Evolutionary conservation across 2,329 filamentous ascomycete genomes (phyloP), one percentile per base, ranked within the genome.

Genomic region (Fusarium sarcochroum): DNA sequence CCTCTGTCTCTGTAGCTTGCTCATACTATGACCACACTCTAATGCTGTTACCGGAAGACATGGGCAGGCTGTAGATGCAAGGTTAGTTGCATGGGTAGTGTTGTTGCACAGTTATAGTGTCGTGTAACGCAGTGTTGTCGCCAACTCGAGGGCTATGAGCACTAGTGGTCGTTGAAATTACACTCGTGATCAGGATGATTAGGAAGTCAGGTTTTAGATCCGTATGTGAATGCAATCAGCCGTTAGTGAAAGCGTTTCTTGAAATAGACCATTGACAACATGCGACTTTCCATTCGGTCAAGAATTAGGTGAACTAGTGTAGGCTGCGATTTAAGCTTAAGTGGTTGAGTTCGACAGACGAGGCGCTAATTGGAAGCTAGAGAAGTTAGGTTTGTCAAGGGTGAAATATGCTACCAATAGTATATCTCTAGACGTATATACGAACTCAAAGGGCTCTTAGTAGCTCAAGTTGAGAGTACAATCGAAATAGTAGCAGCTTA

Each of bases 111-210:
- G 44, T 9, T 13, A 47, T 57, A 50, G 58, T 14, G 38, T 40
- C 21, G 54, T 60, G 61, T 41, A 49, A 66, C 62, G 25, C 14
- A 23, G 35, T 18, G 35, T 58, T 53, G 34, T 63, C 50, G 63
- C 30, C 57, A 58, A 37, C 35, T 47, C 7, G 14, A 38, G 48
- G 10, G 25, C 15, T 25, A 17, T 6, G 14, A 10, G 17, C 9
- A 17, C 21, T 11, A 27, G 46, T 21, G 34, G 32, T 21, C 38
- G 25, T 18, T 17, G 15, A 17, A 13, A 27, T 11, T 15, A 10
- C 14, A 13, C 7, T 20, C 25, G 25, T 38, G 18, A 34, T 7
- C 10, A n/a, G 14, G 13, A 41, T 37, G 21, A 15, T 10, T 30
- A 13, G 10, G 27, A 4, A 20, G 11, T 11, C 25, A 32, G 15